phyloP scores from a whole-genome alignment of 2,329 filamentous ascomycete species.

The Colletotrichum cereale region DNA sequence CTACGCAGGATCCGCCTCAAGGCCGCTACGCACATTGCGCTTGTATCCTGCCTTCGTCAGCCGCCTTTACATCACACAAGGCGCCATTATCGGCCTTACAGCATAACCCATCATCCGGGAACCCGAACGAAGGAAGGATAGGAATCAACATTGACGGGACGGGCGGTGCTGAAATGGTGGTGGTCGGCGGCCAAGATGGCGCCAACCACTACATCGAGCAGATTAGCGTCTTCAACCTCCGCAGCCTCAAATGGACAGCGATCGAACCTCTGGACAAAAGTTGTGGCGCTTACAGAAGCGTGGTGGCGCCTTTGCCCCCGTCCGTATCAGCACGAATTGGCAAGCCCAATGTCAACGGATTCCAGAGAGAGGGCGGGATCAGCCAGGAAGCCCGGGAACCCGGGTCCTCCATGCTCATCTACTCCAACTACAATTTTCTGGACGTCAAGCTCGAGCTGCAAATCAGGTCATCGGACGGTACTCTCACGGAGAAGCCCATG shows the following conservation, averaged over 20 bases:
- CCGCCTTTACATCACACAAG: constrained; percentile 85
- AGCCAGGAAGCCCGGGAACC: constrained; percentile 68
- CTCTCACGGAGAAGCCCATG: constrained; percentile 89
- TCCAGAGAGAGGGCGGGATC: constrained; percentile 60
- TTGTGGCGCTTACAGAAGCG: constrained; percentile 95
- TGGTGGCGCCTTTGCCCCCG: constrained; percentile 85
- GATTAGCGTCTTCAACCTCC: constrained; percentile 96
- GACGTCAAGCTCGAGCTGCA: constrained; percentile 97
- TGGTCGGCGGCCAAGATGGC: constrained; percentile 95
- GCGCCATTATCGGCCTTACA: constrained; percentile 89
- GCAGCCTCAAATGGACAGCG: constrained; percentile 95
- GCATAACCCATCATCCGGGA: constrained; percentile 86
- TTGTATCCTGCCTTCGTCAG: constrained; percentile 88
- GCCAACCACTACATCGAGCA: constrained; percentile 99
- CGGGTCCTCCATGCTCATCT: constrained; percentile 88
- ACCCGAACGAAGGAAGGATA: constrained; percentile 87
- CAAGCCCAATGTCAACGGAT: constrained; percentile 61
- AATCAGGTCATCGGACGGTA: constrained; percentile 85
- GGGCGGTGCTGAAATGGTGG: constrained; percentile 95
- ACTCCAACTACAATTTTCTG: constrained; percentile 99
- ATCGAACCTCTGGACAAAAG: constrained; percentile 89
- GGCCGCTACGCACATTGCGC: constrained; percentile 98
- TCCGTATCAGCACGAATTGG: constrained; percentile 76
- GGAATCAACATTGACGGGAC: constrained; percentile 90
- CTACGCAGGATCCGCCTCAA: constrained; percentile 85